These are phyloP conservation scores for Penicillium malachiteum DNA, from an alignment of 495 filamentous ascomycete species.

Conservation along the genomic window DNA sequence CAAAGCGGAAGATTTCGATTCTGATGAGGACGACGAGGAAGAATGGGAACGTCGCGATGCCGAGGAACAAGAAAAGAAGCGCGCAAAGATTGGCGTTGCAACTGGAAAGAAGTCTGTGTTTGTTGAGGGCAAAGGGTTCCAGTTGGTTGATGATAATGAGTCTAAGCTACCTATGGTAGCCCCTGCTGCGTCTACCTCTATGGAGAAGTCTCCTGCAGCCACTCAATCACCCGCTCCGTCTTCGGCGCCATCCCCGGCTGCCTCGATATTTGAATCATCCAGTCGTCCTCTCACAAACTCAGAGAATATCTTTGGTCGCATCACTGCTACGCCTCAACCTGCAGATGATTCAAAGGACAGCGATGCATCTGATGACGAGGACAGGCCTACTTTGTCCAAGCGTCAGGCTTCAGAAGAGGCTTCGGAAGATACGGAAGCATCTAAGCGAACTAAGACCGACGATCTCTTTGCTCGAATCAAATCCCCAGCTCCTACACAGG, in stretches of 20 bases:
- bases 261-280: slow-evolving; percentile 24
- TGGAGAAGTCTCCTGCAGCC: slow-evolving; percentile 6
- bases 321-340: slow-evolving; percentile 51
- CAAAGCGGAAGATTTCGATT: slow-evolving; percentile 57
- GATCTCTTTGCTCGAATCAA: slow-evolving; percentile 58
- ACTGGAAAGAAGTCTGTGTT: slow-evolving; percentile 37
- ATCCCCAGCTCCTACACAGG: slow-evolving; percentile 18
- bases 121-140: slow-evolving; percentile 40
- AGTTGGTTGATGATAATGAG: slow-evolving; percentile 34
- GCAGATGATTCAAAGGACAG: slow-evolving; percentile 26
- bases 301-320: slow-evolving; percentile 62
- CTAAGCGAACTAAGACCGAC: slow-evolving; percentile 21
- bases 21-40: slow-evolving; percentile 53
- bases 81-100: slow-evolving; percentile 31
- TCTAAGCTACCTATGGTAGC: background rate
- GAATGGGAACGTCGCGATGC: slow-evolving; percentile 49
- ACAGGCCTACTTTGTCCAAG: slow-evolving; percentile 17
- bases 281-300: slow-evolving; percentile 28
- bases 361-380: slow-evolving; percentile 28
- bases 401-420: slow-evolving; percentile 23
- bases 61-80: slow-evolving; percentile 47
- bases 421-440: slow-evolving; percentile 22
- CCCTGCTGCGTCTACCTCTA: background rate
- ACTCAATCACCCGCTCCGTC: background rate
- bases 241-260: slow-evolving; percentile 8